phyloP scores from a whole-genome alignment of 1,139 yeast species.

The Blastobotrys elegans region DNA sequence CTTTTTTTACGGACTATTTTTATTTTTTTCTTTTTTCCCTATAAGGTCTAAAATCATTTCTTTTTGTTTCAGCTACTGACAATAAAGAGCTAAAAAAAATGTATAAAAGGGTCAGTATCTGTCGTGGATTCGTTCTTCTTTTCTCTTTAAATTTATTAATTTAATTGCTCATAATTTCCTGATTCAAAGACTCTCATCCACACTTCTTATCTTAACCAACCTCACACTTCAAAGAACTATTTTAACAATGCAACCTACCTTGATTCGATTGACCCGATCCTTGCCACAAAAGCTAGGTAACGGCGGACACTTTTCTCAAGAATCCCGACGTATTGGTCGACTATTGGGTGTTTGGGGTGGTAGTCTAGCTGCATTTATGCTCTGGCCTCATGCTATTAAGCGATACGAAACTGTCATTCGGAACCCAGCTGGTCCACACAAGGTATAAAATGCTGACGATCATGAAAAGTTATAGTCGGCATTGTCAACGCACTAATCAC shows the following conservation, averaged over 20 bases:
- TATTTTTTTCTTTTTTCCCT: background rate
- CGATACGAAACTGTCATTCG: conserved; percentile 6
- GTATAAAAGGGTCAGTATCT: conserved; percentile 7
- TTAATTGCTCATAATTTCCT: no score
- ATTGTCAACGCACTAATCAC: background rate
- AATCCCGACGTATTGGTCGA: conserved; percentile 15
- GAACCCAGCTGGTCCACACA: conserved; percentile 11
- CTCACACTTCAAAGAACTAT: background rate
- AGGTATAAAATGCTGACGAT: conserved; percentile 4
- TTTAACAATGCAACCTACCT: conserved; percentile 14
- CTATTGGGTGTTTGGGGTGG: conserved; percentile 19
- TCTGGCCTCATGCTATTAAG: conserved; percentile 17
- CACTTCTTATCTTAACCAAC: background rate
- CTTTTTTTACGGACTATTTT: no score
- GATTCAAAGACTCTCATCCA: conserved; percentile 4
- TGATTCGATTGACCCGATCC: conserved; percentile 12
- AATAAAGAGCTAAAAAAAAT: background rate
- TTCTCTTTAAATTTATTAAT: no score
- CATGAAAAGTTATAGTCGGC: background rate
- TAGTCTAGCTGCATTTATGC: conserved; percentile 15
- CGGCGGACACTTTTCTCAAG: conserved; percentile 11
- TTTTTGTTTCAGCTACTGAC: background rate
- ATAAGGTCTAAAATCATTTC: background rate
- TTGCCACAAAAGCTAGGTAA: conserved; percentile 11
- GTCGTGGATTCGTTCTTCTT: background rate